Base-by-base conservation (phyloP, 371 early-diverging fungal species). In the Mucor racemosus region DNA sequence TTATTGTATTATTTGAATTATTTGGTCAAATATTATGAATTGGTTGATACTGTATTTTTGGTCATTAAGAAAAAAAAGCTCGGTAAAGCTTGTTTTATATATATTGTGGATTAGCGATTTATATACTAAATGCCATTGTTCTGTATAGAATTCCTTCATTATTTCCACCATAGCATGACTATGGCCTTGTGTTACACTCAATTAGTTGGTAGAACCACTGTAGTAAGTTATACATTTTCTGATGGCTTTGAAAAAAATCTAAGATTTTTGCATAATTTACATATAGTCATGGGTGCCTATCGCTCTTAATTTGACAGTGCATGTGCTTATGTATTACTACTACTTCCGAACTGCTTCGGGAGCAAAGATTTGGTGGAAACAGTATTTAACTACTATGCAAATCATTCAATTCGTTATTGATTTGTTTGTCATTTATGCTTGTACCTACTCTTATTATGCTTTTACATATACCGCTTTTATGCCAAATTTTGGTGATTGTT, bases 251-350 rank as follows among this genome's bases (percentile, higher is more conserved):
- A 56, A 21, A 17, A 21, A 21, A 38, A 39, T 26, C 4, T 19
- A 5, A 21, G 40, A 40, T 40, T 26, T 46, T 15, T 50, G 58
- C 10, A 15, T 33, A 33, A n/a, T 4, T 35, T 41, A 14, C 35
- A 44, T 9, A n/a, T 77, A 87, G 31, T 73, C 68, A 33, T 79
- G 76, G 79, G 72, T 91, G 8, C 88, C 88, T 55, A 89, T 93
- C 60, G 70, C 75, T 14, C 79, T 95, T 61, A 95, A 95, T 78
- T 79, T 95, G 78, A 77, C 86, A 21, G 95, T 95, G 4, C 96
- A 95, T 71, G 92, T 93, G 39, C 77, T 93, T 67, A 95, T 94
- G 94, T 92, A 93, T 79, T 92, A 91, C 72, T 94, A 93, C 79
- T 95, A 95, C 82, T 92, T 87, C 77, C 88, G 90, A 62, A 90